A percentile compares a stretch with the other conserved stretches of the same genome.
Evolutionary conservation across 169 alveolate genomes (phyloP).

Genomic region (Perkinsus chesapeaki): DNA sequence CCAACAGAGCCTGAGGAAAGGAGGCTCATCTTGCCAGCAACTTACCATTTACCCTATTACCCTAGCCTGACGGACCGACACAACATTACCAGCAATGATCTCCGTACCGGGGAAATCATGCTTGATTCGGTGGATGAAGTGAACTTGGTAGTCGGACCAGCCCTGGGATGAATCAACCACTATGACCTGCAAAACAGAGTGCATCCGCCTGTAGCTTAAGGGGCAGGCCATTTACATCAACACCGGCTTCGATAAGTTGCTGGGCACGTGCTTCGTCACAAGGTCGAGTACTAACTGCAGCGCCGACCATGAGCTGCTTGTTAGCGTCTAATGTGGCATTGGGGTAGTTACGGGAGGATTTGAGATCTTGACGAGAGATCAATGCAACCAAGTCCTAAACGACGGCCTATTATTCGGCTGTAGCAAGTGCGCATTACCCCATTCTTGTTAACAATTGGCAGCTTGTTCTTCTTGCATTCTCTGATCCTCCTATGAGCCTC

Average conservation of each 20-base stretch:
- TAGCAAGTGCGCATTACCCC: background rate
- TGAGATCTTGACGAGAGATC: slow-evolving; percentile 55
- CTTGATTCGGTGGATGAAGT: slow-evolving; percentile 70
- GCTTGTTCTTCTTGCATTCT: slow-evolving; percentile 48
- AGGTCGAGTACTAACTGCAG: slow-evolving; percentile 41
- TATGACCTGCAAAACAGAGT: slow-evolving; percentile 12
- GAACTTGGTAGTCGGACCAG: slow-evolving; percentile 73
- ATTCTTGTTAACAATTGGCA: slow-evolving; percentile 59
- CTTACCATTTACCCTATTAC: slow-evolving; percentile 24
- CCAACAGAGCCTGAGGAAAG: slow-evolving; percentile 44
- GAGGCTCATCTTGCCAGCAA: slow-evolving; percentile 43
- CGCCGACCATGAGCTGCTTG: slow-evolving; percentile 77
- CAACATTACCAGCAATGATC: slow-evolving; percentile 87
- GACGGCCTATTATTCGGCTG: background rate
- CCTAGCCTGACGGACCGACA: slow-evolving; percentile 78
- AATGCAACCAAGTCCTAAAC: slow-evolving; percentile 50
- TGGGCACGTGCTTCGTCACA: slow-evolving; percentile 29
- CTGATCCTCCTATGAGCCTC: slow-evolving; percentile 57
- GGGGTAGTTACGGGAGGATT: slow-evolving; percentile 60
- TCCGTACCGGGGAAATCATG: slow-evolving; percentile 60
- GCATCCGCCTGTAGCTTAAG: slow-evolving; percentile 46
- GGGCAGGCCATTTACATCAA: slow-evolving; percentile 50
- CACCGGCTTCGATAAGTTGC: slow-evolving; percentile 47
- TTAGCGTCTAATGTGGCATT: slow-evolving; percentile 70
- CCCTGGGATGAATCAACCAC: slow-evolving; percentile 89